Evolutionary conservation across 768 basidiomycete species (phyloP).

Genomic region (Tephrocybe sp.): DNA sequence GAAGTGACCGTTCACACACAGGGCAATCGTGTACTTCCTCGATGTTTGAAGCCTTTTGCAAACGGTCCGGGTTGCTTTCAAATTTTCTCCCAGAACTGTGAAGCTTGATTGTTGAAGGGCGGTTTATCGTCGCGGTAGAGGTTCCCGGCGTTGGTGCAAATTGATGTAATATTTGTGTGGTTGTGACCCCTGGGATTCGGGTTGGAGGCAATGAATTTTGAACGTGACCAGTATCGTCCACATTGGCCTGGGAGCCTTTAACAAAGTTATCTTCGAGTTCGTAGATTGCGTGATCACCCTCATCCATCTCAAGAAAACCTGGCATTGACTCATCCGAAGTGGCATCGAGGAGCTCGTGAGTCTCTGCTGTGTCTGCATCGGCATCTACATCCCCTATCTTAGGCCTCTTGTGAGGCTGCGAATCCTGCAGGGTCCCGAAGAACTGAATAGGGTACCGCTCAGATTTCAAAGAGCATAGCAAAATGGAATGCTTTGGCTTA

Average conservation of each 20-base stretch:
- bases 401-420: conserved; percentile 39
- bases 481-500: conserved; percentile 29
- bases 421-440: conserved; percentile 42
- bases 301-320: conserved; percentile 52
- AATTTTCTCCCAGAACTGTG: not conserved
- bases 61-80: not conserved
- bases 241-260: conserved; percentile 17
- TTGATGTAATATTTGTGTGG: not conserved
- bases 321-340: conserved; percentile 44
- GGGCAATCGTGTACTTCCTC: conserved; percentile 60
- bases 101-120: conserved; percentile 3
- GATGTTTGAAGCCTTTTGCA: not conserved
- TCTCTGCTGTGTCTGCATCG: conserved; percentile 17
- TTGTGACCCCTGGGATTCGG: conserved; percentile 13
- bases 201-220: conserved; percentile 18
- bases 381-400: conserved; percentile 25
- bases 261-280: conserved; percentile 19
- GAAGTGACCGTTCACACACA: conserved; percentile 61
- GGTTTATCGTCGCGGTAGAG: too few relatives aligned
- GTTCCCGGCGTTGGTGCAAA: not conserved
- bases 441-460: conserved; percentile 42
- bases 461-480: not conserved
- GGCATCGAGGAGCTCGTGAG: conserved; percentile 17
- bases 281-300: conserved; percentile 30
- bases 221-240: conserved; percentile 1